These are phyloP conservation scores for Conringia planisiliqua DNA, from an alignment of 345 rosid species.

Conservation along the genomic window DNA sequence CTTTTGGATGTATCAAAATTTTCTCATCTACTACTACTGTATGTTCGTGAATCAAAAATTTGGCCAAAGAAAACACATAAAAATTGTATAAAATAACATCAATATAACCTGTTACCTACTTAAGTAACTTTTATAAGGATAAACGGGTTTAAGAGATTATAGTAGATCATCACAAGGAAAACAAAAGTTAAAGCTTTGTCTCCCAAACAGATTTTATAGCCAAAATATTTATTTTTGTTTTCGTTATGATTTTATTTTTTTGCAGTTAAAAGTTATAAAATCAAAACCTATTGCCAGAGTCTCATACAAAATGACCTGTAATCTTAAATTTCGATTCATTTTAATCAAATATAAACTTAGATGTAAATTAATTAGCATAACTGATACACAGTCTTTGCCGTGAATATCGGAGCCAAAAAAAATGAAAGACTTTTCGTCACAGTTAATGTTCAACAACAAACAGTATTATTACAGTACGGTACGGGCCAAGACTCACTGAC, in stretches of 20 bases:
- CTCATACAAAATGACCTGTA: neutral
- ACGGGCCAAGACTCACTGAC: slow-evolving; percentile 4
- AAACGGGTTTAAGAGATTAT: too few species aligned
- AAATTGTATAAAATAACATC: too few species aligned
- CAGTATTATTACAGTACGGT: neutral
- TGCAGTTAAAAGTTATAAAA: neutral
- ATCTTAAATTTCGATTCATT: neutral
- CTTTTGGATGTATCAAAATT: neutral
- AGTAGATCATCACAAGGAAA: too few species aligned
- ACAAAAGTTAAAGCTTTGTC: too few species aligned
- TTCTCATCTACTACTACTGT: neutral
- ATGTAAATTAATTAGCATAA: neutral
- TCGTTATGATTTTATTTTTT: too few species aligned
- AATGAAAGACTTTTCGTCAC: neutral
- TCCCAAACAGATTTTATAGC: too few species aligned
- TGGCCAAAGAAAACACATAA: too few species aligned
- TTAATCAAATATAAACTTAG: neutral
- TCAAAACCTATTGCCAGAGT: neutral
- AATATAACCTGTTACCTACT: too few species aligned
- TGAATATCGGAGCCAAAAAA: neutral
- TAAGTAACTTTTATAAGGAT: too few species aligned
- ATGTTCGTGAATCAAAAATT: too few species aligned
- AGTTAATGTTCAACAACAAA: neutral
- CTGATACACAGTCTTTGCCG: neutral
- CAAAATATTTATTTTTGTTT: too few species aligned